Evolutionary conservation across 345 rosid species (phyloP), one percentile per base, ranked within the genome.

Genomic region (Excoecaria agallocha): DNA sequence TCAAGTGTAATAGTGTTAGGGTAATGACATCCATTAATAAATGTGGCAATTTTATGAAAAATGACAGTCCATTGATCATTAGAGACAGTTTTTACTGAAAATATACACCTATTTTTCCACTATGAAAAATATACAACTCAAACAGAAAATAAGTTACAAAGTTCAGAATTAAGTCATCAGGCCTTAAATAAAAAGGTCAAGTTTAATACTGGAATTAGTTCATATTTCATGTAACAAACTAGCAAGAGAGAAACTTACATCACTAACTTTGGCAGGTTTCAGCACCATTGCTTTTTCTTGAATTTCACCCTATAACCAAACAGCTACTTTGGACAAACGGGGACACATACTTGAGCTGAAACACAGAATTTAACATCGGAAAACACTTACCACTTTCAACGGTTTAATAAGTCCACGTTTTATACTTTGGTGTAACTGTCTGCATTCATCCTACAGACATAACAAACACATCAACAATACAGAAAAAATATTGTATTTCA

Each of bases 401-500:
- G 77, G 84, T 76, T 87, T 90, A 67, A 82, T 82, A 76, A 85
- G 87, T 76, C 97, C 94, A 79, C 87, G 82, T 85, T 85, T 88
- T 69, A 95, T 83, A 81, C 87, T 86, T 86, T 88, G 87, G 54
- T 84, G 77, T 67, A 95, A 74, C 70, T 79, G 81, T 72, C 78
- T 83, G 86, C 99, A 95, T 82, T 95, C 99, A 55, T 90, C 96
- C 99, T 95, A 86, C 68, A 77, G 83, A 56, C 51, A 77, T 57
- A 80, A 52, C 60, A 41, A 78, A 63, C 57, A 78, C 30, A 46
- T 80, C 35, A 80, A 54, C 59, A 69, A 5, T 62, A 35, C 37
- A 69, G 60, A 20, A n/a, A 65, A 69, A 62, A 17, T 37, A 11
- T 16, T 9, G 60, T 19, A 67, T 7, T 69, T 35, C 46, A 7